Conservation (phyloP, 2,329 filamentous ascomycete species). For the Akanthomyces lecanii region DNA sequence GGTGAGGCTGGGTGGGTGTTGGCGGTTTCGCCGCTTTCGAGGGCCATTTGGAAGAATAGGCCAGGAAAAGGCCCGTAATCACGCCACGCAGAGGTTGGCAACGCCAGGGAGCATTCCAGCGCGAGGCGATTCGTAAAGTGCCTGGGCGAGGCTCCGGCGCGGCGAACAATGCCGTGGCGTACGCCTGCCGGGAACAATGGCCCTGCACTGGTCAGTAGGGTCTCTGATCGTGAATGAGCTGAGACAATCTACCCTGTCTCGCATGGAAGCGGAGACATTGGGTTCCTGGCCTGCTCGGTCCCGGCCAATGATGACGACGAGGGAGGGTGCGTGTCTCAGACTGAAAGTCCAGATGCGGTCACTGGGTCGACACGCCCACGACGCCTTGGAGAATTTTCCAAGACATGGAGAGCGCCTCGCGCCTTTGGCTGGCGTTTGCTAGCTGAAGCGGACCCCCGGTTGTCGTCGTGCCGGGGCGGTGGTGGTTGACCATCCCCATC, state of each 20-base stretch:
- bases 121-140: slow-evolving; percentile 5
- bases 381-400: background rate
- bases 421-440: background rate
- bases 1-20: slow-evolving; percentile 1
- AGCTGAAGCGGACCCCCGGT: background rate
- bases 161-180: slow-evolving; percentile 2
- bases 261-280: slow-evolving; percentile 10
- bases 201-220: too few relatives aligned
- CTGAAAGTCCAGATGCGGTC: background rate
- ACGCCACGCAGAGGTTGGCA: slow-evolving; percentile 1
- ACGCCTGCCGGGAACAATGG: too few relatives aligned
- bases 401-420: background rate
- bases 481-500: background rate
- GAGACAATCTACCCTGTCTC: slow-evolving; percentile 11
- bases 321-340: background rate
- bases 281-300: background rate
- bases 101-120: slow-evolving; percentile 4
- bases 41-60: background rate
- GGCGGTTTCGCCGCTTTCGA: background rate
- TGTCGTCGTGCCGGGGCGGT: background rate
- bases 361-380: background rate
- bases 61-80: background rate
- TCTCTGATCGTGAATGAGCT: background rate
- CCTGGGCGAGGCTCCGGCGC: background rate
- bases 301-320: slow-evolving; percentile 3